Evolutionary conservation across 1,284 basidiomycete species (phyloP).

Genomic region (Sanghuangporus sanghuang): DNA sequence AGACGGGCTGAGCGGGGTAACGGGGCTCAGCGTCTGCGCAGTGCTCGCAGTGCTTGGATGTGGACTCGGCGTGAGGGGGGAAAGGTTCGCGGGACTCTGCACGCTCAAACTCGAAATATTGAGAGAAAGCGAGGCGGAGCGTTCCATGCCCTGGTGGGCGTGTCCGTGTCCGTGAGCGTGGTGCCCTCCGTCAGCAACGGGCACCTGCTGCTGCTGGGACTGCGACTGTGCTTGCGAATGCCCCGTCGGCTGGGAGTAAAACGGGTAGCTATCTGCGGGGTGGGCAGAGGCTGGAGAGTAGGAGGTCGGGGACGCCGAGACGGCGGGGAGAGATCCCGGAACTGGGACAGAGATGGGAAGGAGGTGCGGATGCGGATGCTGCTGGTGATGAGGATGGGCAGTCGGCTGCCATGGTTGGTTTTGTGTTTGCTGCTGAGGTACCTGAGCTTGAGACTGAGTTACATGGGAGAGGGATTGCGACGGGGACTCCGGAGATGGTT

Average conservation of each 20-base stretch:
- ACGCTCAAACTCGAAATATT: conserved; percentile 62
- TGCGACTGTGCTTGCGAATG: conserved; percentile 25
- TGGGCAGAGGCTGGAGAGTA: conserved; percentile 34
- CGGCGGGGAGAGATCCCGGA: conserved; percentile 20
- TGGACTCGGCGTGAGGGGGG: conserved; percentile 34
- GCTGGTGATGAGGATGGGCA: conserved; percentile 18
- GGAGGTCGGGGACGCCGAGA: conserved; percentile 24
- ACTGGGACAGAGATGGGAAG: conserved; percentile 24
- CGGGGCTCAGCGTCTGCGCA: conserved; percentile 27
- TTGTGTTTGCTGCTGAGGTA: conserved; percentile 20
- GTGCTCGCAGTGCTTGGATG: conserved; percentile 25
- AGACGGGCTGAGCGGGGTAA: conserved; percentile 54
- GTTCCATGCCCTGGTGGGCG: conserved; percentile 26
- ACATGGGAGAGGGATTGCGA: conserved; percentile 3
- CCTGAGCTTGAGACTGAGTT: not conserved
- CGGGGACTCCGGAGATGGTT: conserved; percentile 12
- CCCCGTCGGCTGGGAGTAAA: conserved; percentile 20
- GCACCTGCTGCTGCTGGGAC: conserved; percentile 25
- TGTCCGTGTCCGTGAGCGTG: conserved; percentile 15
- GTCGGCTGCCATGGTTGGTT: conserved; percentile 12
- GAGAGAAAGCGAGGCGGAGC: conserved; percentile 45
- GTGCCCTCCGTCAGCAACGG: conserved; percentile 20
- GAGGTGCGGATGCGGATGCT: conserved; percentile 22
- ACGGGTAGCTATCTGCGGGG: conserved; percentile 15
- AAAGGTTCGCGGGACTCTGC: conserved; percentile 55